Base-by-base conservation (phyloP, 257 asterid genomes). In the Pogostemon cablin region DNA sequence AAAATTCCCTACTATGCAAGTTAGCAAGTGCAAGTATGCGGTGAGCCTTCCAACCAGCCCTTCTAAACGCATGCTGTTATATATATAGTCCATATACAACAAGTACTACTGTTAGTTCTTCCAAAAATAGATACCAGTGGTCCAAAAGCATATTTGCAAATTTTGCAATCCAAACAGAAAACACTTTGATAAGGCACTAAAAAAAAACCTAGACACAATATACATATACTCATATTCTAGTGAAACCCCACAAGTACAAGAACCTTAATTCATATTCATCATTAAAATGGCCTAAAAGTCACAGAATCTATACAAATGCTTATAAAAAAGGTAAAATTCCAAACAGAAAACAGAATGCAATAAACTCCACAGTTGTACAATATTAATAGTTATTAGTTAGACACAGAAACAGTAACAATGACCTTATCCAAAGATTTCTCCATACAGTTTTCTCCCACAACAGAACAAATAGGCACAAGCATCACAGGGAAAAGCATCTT, bases 351-450 rank as follows among this genome's bases (percentile, higher is more conserved):
- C 25, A 25, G 32, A 25, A 25, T 25, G 32, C 32, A 25, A 25
- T 25, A 25, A 25, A 25, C 32, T 25, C 32, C 32, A 25, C 32
- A 25, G 1, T 25, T 25, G 32, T 25, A 25, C 32, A 25, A 25
- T 25, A 25, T 25, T 25, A 25, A 20, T 20, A 25, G 32, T 25
- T 1, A 25, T 25, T 25, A 25, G 68, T 38, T 62, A 7, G 12
- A 25, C 62, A n/a, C 69, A 59, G 8, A 39, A 62, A 55, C 53
- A 47, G 76, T 50, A 62, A 56, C 72, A 69, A 9, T 6, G 34
- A 68, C 43, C 63, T 9, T 10, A 59, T 39, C 42, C 25, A 39
- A 50, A 7, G 47, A 25, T 25, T 38, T 38, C 15, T 11, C 11
- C 1, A 12, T 12, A 50, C 4, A 11, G 7, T 11, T 50, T 12